Base-by-base conservation (phyloP, 1,284 basidiomycete genomes). In the Microbotryum silenes-acaulis region DNA sequence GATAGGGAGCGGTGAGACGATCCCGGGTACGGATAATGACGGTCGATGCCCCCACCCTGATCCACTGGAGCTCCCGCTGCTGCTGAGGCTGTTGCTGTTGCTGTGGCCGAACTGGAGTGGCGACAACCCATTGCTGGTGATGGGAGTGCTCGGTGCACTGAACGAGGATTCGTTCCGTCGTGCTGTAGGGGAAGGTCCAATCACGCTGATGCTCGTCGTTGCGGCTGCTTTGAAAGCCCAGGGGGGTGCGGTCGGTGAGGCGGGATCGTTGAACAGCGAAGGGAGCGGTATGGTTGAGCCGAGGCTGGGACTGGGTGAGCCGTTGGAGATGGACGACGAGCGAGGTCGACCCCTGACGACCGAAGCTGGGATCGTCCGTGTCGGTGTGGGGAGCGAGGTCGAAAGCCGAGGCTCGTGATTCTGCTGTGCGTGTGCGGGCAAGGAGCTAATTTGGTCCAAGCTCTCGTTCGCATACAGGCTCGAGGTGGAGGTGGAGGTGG, bases 311-410 rank as follows among this genome's bases (percentile, higher is more conserved):
- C 51, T 54, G n/a, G 63, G 63, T 8, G 65, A 67, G 20, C 65
- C 65, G 45, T 46, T 51, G 20, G 65, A 67, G 48, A 67, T 65
- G 14, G 65, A 67, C 14, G 65, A 57, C 16, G 65, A 67, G 27
- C 65, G 60, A n/a, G 65, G 65, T 6, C 65, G 37, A 42, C 37
- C 37, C 37, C 37, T 42, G 37, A 42, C 37, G 37, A 42, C 37
- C 37, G 37, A 42, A 31, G 31, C 31, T 4, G 51, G 48, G 27
- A 50, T 23, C 48, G 48, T 50, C 14, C 20, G 12, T 50, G 48
- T 29, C 29, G 27, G 48, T 50, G 16, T 23, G 14, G 48, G 27
- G 27, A 50, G 48, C 29, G 48, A 50, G 48, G 16, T 50, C 48
- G 48, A 29, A 18, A 23, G 23, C 14, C 23, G 21, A 29, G 48